These are phyloP conservation scores for Suhomyces pyralidae DNA, from an alignment of 805 yeast genomes.

Conservation along the genomic window DNA sequence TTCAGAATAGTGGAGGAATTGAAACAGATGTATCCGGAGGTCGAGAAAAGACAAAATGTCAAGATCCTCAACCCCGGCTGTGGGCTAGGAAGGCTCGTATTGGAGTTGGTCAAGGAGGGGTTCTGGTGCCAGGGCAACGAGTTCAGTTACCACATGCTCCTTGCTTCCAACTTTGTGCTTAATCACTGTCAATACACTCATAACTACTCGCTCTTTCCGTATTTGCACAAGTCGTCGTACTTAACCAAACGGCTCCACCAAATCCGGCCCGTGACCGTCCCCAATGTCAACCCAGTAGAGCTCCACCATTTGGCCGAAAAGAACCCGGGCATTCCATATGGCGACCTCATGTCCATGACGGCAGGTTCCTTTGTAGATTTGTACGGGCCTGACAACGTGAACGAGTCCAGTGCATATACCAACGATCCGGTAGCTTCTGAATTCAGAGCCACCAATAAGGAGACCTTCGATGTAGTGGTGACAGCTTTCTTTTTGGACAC, in stretches of 20 bases:
- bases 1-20: conserved; percentile 35
- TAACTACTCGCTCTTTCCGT: conserved; percentile 49
- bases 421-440: conserved; percentile 36
- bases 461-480: conserved; percentile 43
- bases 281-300: conserved; percentile 48
- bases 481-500: conserved; percentile 67
- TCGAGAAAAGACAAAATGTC: conserved; percentile 31
- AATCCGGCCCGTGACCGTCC: conserved; percentile 48
- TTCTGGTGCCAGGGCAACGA: conserved; percentile 68
- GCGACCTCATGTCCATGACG: conserved; percentile 62
- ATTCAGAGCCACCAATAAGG: conserved; percentile 41
- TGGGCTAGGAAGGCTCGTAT: conserved; percentile 58
- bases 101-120: conserved; percentile 53
- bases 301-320: conserved; percentile 26
- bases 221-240: conserved; percentile 50
- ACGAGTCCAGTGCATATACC: conserved; percentile 33
- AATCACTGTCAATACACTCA: conserved; percentile 44
- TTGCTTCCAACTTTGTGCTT: conserved; percentile 52
- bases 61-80: conserved; percentile 61
- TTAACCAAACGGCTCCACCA: conserved; percentile 45
- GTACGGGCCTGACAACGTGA: conserved; percentile 50
- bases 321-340: conserved; percentile 41
- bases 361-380: conserved; percentile 72
- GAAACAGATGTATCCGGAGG: conserved; percentile 35
- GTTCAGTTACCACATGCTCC: conserved; percentile 60